phyloP scores from a whole-genome alignment of 352 stramenopile species.

The Thalassiosira hispida region DNA sequence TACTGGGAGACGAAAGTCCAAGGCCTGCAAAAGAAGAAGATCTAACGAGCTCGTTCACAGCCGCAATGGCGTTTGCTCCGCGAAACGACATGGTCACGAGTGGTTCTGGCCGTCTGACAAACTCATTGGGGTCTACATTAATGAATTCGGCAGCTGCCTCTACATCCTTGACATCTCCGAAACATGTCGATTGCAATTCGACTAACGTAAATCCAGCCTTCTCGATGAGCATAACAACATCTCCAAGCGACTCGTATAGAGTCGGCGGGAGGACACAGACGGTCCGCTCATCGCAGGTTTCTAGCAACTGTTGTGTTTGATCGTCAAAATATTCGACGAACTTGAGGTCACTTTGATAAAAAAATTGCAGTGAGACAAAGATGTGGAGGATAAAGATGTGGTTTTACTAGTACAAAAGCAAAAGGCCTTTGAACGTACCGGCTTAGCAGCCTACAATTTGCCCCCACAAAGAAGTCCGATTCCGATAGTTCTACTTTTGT shows the following conservation, averaged over 20 bases:
- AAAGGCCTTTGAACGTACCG: too few species aligned
- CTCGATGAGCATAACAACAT: conserved; percentile 77
- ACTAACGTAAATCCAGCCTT: conserved; percentile 85
- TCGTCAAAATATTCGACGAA: conserved; percentile 84
- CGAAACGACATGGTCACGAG: conserved; percentile 87
- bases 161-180: conserved; percentile 73
- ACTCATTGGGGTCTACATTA: conserved; percentile 61
- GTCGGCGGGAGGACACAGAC: conserved; percentile 68
- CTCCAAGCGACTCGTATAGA: conserved; percentile 71
- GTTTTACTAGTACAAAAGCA: too few species aligned
- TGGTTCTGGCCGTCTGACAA: conserved; percentile 56
- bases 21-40: conserved; percentile 37
- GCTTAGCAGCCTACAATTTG: conserved; percentile 48
- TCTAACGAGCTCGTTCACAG: conserved; percentile 71
- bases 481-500: conserved; percentile 84
- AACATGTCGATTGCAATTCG: conserved; percentile 87
- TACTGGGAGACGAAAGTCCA: conserved; percentile 18
- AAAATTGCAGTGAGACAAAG: too few species aligned
- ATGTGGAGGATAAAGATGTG: too few species aligned
- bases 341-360: conserved; percentile 58
- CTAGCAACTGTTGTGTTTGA: conserved; percentile 84
- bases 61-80: conserved; percentile 84
- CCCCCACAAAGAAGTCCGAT: conserved; percentile 87
- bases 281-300: conserved; percentile 84
- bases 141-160: conserved; percentile 63